Percentiles rank a stretch among this genome's conserved stretches.
Conservation (phyloP, 768 basidiomycete species). For the Lyophyllum atratum region DNA sequence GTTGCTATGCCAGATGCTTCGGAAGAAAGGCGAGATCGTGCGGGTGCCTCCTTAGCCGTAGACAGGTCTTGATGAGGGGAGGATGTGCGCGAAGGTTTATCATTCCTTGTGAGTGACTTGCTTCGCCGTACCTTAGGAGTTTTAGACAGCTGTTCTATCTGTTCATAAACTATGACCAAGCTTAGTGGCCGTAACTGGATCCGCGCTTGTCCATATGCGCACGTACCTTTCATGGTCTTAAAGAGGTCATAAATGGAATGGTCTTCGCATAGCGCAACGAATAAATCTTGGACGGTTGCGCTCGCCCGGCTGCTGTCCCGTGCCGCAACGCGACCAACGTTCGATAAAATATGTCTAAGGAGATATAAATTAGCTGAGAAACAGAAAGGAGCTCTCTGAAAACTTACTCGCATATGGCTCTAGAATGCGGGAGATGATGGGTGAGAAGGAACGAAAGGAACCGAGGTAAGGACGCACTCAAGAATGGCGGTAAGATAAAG, state of each 20-base stretch:
- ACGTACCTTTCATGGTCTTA: conserved; percentile 81
- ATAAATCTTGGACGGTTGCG: conserved; percentile 81
- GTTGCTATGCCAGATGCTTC: conserved; percentile 35
- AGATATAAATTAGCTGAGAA: conserved; percentile 3
- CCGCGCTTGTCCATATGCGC: neutral
- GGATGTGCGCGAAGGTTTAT: conserved; percentile 48
- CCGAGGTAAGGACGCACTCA: conserved; percentile 62
- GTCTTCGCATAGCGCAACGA: conserved; percentile 89
- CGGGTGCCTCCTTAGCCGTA: conserved; percentile 32
- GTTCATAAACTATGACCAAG: conserved; percentile 63
- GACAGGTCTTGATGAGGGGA: conserved; percentile 47
- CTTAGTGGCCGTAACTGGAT: neutral
- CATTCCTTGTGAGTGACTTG: conserved; percentile 65
- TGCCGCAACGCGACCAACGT: conserved; percentile 81
- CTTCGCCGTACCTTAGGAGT: conserved; percentile 59
- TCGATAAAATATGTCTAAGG: conserved; percentile 77
- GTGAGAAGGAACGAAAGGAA: conserved; percentile 26
- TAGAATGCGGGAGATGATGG: conserved; percentile 29
- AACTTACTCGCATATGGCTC: conserved; percentile 87
- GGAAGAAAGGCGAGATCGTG: conserved; percentile 39
- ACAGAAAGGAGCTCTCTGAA: conserved; percentile 2
- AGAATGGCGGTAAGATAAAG: conserved; percentile 91
- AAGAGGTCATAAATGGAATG: conserved; percentile 83
- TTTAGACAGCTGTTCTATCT: conserved; percentile 72
- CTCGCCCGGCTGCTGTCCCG: conserved; percentile 80